phyloP scores from a whole-genome alignment of 192 early-diverging fungal genomes.

The Umbelopsis isabellina region DNA sequence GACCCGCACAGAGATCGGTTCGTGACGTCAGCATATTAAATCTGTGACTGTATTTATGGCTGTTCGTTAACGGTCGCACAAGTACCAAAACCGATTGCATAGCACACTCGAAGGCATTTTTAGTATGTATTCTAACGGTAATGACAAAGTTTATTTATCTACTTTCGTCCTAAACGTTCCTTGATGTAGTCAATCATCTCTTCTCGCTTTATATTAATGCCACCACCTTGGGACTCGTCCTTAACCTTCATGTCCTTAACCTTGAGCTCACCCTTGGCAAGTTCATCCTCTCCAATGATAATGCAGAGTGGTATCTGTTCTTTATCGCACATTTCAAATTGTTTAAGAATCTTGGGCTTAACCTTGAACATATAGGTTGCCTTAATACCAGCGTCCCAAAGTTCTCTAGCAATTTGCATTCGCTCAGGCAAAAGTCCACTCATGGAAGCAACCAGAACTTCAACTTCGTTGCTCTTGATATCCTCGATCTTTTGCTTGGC shows the following conservation, averaged over 20 bases:
- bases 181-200: slow-evolving; percentile 69
- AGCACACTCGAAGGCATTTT: too few species aligned
- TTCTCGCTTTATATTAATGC: slow-evolving; percentile 53
- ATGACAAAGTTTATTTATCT: background rate
- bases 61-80: too few species aligned
- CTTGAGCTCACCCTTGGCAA: slow-evolving; percentile 79
- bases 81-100: too few species aligned
- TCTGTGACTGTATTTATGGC: background rate
- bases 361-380: slow-evolving; percentile 92
- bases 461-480: slow-evolving; percentile 76
- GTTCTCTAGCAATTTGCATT: slow-evolving; percentile 82
- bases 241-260: slow-evolving; percentile 84
- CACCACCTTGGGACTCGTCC: slow-evolving; percentile 58
- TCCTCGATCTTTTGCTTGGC: slow-evolving; percentile 57
- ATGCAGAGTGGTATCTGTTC: slow-evolving; percentile 90
- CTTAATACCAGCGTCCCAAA: slow-evolving; percentile 92
- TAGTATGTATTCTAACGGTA: too few species aligned
- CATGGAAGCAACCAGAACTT: slow-evolving; percentile 84
- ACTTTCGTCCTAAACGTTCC: slow-evolving; percentile 38
- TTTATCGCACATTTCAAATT: slow-evolving; percentile 81
- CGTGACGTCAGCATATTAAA: background rate
- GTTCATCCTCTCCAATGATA: slow-evolving; percentile 84
- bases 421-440: slow-evolving; percentile 87
- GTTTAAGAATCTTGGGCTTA: slow-evolving; percentile 80
- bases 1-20: background rate